A percentile compares a stretch with the other conserved stretches of the same genome.
Evolutionary conservation across 2,329 filamentous ascomycete species (phyloP).

Genomic region (Colletotrichum chlorophyti): DNA sequence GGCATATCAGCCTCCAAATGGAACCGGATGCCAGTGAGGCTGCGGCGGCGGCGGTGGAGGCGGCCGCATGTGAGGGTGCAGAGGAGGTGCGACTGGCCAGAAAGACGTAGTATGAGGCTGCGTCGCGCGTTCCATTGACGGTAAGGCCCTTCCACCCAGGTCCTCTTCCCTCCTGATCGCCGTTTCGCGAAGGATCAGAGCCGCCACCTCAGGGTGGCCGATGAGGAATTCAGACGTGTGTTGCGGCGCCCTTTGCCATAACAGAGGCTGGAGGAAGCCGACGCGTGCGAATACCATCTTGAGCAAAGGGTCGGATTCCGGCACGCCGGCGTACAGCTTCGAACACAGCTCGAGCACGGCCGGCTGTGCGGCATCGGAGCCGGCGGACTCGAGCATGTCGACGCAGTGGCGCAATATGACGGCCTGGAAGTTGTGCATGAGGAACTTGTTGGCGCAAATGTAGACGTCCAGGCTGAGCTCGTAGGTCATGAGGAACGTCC

Average conservation of each 20-base stretch:
- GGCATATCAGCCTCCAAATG: slow-evolving; percentile 1
- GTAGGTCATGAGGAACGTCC: slow-evolving; percentile 54
- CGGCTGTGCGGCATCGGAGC: slow-evolving; percentile 48
- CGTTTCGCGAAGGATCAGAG: slow-evolving; percentile 56
- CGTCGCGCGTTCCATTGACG: slow-evolving; percentile 48
- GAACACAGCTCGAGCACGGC: slow-evolving; percentile 52
- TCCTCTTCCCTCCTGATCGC: slow-evolving; percentile 50
- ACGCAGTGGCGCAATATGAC: slow-evolving; percentile 49
- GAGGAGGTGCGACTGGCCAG: slow-evolving; percentile 13
- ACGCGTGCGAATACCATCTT: slow-evolving; percentile 57
- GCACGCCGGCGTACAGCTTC: slow-evolving; percentile 50
- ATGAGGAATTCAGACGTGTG: slow-evolving; percentile 51
- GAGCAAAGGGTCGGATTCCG: slow-evolving; percentile 49
- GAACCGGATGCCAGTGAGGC: slow-evolving; percentile 18
- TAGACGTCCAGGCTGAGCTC: slow-evolving; percentile 56
- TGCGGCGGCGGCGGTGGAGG: slow-evolving; percentile 21
- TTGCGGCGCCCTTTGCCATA: slow-evolving; percentile 49
- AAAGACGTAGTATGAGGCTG: slow-evolving; percentile 6
- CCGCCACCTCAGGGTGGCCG: slow-evolving; percentile 51
- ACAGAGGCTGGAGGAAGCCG: slow-evolving; percentile 52
- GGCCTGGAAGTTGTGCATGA: slow-evolving; percentile 52
- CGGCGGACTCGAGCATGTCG: slow-evolving; percentile 53
- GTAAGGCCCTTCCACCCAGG: slow-evolving; percentile 41
- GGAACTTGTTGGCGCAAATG: slow-evolving; percentile 54
- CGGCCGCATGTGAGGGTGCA: slow-evolving; percentile 23